Evolutionary conservation across 2,329 filamentous ascomycete genomes (phyloP), one percentile per base, ranked within the genome.

Genomic region (Paraphoma chrysanthemicola): DNA sequence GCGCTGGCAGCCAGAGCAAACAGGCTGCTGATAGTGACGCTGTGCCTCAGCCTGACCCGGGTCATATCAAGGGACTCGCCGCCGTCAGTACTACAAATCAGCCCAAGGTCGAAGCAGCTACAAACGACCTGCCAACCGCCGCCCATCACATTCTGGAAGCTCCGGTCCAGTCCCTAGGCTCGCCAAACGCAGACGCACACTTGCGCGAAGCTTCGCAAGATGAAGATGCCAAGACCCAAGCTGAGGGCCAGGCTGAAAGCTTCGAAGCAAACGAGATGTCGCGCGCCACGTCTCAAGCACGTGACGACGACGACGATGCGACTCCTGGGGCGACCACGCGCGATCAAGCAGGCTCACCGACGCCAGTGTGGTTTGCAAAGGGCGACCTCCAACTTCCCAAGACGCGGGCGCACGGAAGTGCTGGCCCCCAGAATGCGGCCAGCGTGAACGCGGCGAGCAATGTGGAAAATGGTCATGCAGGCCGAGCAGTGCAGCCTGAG

Each of bases 231-330:
- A 36, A 36, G 14, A 36, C 3, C 11, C 39, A 42, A 16, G 11
- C n/a, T 8, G 16, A 42, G 4, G 39, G 16, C 11, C 12, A 42
- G 16, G 47, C 28, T 28, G 28, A 16, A 12, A n/a, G 28, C 18
- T 14, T 16, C 11, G 65, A 68, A 49, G 70, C 63, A 30, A 66
- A 65, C 28, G 68, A 73, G 43, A 62, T 70, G 8, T 70, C 70
- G 47, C 68, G 68, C 23, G 56, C 68, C 5, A 72, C 70, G 16
- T 66, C 61, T 6, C 54, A 43, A 29, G 46, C 44, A 28, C 11
- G 54, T n/a, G 53, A 48, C 28, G 59, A 62, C 33, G 52, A 62
- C n/a, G 53, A 57, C 31, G 42, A 36, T 44, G 39, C 14, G 33
- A 14, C 43, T 14, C 30, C 51, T 14, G 48, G 44, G 16, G 30